Conservation (phyloP, 108 stramenopile genomes). For the Ochromonas danica region DNA sequence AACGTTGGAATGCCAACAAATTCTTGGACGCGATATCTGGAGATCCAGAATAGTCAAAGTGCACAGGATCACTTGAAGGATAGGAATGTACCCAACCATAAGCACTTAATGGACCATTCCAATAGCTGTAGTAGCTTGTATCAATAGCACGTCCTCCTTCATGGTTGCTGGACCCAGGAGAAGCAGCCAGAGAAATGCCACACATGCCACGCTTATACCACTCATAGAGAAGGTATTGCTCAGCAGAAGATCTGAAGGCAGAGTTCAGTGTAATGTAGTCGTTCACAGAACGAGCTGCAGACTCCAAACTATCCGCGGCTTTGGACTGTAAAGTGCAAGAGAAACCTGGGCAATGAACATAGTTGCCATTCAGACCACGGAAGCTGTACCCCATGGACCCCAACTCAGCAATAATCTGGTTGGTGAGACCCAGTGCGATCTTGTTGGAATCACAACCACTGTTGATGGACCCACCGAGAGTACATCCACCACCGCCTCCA, state of each 20-base stretch:
- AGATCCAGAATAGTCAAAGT: constrained; percentile 32
- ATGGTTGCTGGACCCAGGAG: constrained; percentile 28
- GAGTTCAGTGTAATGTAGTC: constrained; percentile 38
- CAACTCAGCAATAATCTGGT: constrained; percentile 26
- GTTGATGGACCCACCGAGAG: neutral
- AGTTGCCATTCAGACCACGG: constrained; percentile 3
- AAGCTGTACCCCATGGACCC: constrained; percentile 33
- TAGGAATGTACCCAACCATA: constrained; percentile 35
- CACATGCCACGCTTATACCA: constrained; percentile 25
- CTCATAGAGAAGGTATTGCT: constrained; percentile 32
- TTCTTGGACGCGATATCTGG: constrained; percentile 23
- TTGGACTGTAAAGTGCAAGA: constrained; percentile 22
- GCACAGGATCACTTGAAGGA: constrained; percentile 32
- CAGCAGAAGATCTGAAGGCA: constrained; percentile 32
- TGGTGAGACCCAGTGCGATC: neutral
- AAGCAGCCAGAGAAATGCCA: constrained; percentile 23
- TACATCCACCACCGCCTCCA: constrained; percentile 10
- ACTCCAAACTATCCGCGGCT: constrained; percentile 24
- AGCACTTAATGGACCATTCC: neutral
- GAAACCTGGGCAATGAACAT: constrained; percentile 21
- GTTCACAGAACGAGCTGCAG: constrained; percentile 6
- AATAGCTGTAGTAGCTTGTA: constrained; percentile 34
- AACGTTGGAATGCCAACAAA: constrained; percentile 21
- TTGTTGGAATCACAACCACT: constrained; percentile 1
- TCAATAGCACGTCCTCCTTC: constrained; percentile 33